Conservation (phyloP, 2,329 filamentous ascomycete species). For the Chaetomiaceae sp. region DNA sequence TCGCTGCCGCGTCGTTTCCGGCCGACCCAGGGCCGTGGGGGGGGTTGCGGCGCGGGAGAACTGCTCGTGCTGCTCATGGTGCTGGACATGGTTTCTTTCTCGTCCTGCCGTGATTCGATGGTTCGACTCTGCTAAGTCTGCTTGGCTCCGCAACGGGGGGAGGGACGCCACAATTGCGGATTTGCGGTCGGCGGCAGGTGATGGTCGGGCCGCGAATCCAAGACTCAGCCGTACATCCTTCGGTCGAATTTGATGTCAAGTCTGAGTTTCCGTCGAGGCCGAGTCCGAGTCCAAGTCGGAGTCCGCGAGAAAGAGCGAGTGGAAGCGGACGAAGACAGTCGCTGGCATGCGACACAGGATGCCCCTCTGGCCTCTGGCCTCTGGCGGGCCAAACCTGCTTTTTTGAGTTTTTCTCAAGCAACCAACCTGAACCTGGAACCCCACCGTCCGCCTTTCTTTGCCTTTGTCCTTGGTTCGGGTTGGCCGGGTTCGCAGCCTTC, state of each 20-base stretch:
- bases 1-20: slow-evolving; percentile 20
- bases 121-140: too few relatives aligned
- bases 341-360: too few relatives aligned
- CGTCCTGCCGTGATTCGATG: too few relatives aligned
- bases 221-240: slow-evolving; percentile 9
- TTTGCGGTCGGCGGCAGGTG: slow-evolving; percentile 4
- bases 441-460: neutral
- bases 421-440: too few relatives aligned
- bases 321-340: too few relatives aligned
- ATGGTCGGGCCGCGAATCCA: neutral
- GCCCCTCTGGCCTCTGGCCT: too few relatives aligned
- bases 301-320: too few relatives aligned
- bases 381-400: slow-evolving; percentile 5
- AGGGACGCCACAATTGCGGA: neutral
- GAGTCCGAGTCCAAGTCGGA: too few relatives aligned
- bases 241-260: neutral
- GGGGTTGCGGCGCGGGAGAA: slow-evolving; percentile 3
- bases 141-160: neutral
- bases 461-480: neutral
- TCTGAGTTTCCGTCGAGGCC: neutral
- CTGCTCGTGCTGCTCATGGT: neutral
- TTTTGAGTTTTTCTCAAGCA: neutral
- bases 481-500: neutral
- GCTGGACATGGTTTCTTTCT: neutral
- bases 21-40: slow-evolving; percentile 16